Percentiles rank a stretch among this genome's conserved stretches.
Evolutionary conservation across 805 yeast species (phyloP).

Genomic region (Suhomyces sp.): DNA sequence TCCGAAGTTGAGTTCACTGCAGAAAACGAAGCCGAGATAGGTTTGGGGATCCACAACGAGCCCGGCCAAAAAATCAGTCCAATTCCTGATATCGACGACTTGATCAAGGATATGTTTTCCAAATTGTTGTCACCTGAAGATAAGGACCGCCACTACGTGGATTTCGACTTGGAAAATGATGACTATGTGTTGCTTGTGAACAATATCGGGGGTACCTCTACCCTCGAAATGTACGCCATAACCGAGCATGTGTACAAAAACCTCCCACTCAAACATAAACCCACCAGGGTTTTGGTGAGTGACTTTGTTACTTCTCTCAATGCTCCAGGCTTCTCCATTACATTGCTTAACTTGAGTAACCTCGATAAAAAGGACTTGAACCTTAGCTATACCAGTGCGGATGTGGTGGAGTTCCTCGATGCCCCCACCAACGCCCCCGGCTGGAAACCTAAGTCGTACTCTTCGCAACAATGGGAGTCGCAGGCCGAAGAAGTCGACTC

Average conservation of each 20-base stretch:
- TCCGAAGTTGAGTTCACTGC: conserved; percentile 47
- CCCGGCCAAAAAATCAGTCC: conserved; percentile 73
- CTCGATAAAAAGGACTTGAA: conserved; percentile 28
- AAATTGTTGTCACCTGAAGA: conserved; percentile 63
- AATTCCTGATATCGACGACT: conserved; percentile 66
- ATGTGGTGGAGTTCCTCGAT: conserved; percentile 56
- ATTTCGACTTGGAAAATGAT: conserved; percentile 55
- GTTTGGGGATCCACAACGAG: conserved; percentile 95
- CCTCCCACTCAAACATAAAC: conserved; percentile 54
- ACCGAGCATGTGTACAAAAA: conserved; percentile 55
- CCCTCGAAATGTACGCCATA: conserved; percentile 72
- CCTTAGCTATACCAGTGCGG: conserved; percentile 22
- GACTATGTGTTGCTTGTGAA: conserved; percentile 71
- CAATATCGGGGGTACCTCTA: conserved; percentile 87
- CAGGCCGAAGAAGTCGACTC: conserved; percentile 26
- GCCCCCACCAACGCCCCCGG: conserved; percentile 76
- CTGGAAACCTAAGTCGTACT: conserved; percentile 56
- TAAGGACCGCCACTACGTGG: conserved; percentile 76
- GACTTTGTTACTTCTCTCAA: conserved; percentile 85
- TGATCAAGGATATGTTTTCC: conserved; percentile 56
- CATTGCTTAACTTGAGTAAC: conserved; percentile 67
- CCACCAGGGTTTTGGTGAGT: conserved; percentile 69
- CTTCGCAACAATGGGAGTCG: conserved; percentile 30
- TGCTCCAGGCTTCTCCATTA: conserved; percentile 88
- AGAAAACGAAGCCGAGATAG: conserved; percentile 74